Evolutionary conservation across 2,329 filamentous ascomycete genomes (phyloP), one percentile per base, ranked within the genome.

Genomic region (Trichoderma aggressivum): DNA sequence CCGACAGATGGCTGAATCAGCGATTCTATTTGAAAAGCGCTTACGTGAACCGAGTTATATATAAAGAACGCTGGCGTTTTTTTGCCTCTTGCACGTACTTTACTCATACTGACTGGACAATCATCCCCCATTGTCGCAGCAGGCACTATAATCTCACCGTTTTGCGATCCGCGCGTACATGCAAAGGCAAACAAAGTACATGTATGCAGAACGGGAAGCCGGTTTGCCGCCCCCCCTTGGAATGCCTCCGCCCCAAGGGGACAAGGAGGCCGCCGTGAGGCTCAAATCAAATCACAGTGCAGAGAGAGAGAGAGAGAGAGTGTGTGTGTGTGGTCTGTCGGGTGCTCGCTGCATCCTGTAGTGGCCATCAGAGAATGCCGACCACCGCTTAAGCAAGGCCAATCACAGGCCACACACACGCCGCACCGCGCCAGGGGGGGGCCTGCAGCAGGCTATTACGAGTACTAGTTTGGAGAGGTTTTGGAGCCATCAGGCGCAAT

Each of bases 241-340:
- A 8, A 39, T 28, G 26, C n/a, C 36, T 58, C 36, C 34, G 36
- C 36, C 55, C 39, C 39, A n/a, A 43, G 7, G 5, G 39, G 39
- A 68, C 63, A 34, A 28, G 36, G 56, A 69, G 56, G 30, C 65
- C 65, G 65, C 64, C 39, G 65, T 36, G 55, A 68, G 65, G 65
- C 65, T 61, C 65, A 50, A 68, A 11, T 53, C 14, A 50, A 68
- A 53, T 53, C 14, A 14, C 12, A 34, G 30, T 55, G 21, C 47
- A 53, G 47, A 53, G 21, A 10, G 32, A 34, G 34, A 36, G 26
- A 28, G 26, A 28, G 26, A 28, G 26, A 28, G 26, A 28, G 26
- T 28, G 39, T 43, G 39, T 43, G 36, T n/a, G 36, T 43, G 39
- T 43, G 39, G 36, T 43, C 39, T 43, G 21, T 53, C 47, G n/a